Conservation (phyloP, 106 monocot genomes). For the Vanilla planifolia region DNA sequence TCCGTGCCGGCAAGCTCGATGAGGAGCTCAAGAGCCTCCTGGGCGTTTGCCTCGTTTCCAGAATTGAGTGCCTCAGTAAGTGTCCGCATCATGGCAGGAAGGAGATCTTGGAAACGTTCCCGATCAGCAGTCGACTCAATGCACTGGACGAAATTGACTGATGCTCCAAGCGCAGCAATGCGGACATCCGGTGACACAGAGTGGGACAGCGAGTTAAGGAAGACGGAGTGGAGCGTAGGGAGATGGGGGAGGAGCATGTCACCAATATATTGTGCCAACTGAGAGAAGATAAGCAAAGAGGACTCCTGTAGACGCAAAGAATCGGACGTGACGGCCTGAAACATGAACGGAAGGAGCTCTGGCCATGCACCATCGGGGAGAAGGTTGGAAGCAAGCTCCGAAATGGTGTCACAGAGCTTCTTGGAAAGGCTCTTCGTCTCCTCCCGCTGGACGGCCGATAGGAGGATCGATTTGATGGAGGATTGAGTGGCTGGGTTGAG, state of each 20-base stretch:
- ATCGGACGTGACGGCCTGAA: slow-evolving; percentile 50
- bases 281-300: slow-evolving; percentile 67
- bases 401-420: slow-evolving; percentile 82
- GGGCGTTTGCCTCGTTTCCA: slow-evolving; percentile 67
- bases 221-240: slow-evolving; percentile 53
- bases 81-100: slow-evolving; percentile 77
- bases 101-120: slow-evolving; percentile 62
- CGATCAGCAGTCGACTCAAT: slow-evolving; percentile 49
- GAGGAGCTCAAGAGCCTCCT: slow-evolving; percentile 75
- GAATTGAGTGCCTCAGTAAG: slow-evolving; percentile 67
- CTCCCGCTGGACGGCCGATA: slow-evolving; percentile 52
- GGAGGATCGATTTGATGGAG: slow-evolving; percentile 48
- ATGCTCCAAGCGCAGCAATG: slow-evolving; percentile 65
- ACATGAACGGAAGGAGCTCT: slow-evolving; percentile 87
- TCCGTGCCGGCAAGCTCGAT: slow-evolving; percentile 72
- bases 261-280: slow-evolving; percentile 60
- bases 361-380: slow-evolving; percentile 84
- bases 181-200: slow-evolving; percentile 60
- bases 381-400: slow-evolving; percentile 65
- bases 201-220: slow-evolving; percentile 51
- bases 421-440: slow-evolving; percentile 58
- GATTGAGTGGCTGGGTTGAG: slow-evolving; percentile 42
- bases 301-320: slow-evolving; percentile 69
- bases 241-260: slow-evolving; percentile 68
- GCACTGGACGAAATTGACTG: slow-evolving; percentile 75